A percentile compares a stretch with the other conserved stretches of the same genome.
Evolutionary conservation across 2,329 filamentous ascomycete species (phyloP).

Genomic region (Capronia coronata): DNA sequence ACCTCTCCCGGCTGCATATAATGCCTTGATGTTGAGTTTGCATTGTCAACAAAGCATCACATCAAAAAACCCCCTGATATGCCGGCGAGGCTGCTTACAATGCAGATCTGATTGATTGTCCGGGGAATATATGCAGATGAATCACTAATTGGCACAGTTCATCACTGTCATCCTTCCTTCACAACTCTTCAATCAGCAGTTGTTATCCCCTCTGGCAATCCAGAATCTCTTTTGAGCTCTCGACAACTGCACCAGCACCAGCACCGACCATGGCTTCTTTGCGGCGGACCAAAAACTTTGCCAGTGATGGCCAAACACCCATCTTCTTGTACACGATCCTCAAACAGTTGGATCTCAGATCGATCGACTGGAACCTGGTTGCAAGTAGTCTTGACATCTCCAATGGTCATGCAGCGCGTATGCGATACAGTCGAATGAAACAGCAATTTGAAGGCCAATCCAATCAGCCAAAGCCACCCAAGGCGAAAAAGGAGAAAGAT

Average conservation of each 20-base stretch:
- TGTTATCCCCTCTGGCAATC: background rate
- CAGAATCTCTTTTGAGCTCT: background rate
- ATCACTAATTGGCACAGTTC: slow-evolving; percentile 2
- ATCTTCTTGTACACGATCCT: slow-evolving; percentile 52
- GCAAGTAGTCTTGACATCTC: slow-evolving; percentile 47
- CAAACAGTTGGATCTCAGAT: slow-evolving; percentile 50
- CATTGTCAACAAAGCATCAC: slow-evolving; percentile 2
- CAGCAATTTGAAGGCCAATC: slow-evolving; percentile 46
- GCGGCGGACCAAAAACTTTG: slow-evolving; percentile 26
- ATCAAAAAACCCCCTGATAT: background rate
- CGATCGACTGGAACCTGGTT: slow-evolving; percentile 49
- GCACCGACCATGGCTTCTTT: slow-evolving; percentile 15
- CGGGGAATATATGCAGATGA: background rate
- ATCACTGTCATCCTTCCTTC: background rate
- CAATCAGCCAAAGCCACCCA: slow-evolving; percentile 18
- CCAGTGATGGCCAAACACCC: slow-evolving; percentile 44
- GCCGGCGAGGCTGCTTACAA: background rate
- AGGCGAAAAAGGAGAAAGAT: slow-evolving; percentile 18
- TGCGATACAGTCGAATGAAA: slow-evolving; percentile 51
- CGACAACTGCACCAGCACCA: background rate
- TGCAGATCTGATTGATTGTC: background rate
- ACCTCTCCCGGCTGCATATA: background rate
- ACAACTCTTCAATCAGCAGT: background rate
- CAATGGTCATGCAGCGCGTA: slow-evolving; percentile 52
- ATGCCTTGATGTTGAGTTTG: background rate